Base-by-base conservation (phyloP, 148 eudicot genomes). In the Suaeda aralocaspica region DNA sequence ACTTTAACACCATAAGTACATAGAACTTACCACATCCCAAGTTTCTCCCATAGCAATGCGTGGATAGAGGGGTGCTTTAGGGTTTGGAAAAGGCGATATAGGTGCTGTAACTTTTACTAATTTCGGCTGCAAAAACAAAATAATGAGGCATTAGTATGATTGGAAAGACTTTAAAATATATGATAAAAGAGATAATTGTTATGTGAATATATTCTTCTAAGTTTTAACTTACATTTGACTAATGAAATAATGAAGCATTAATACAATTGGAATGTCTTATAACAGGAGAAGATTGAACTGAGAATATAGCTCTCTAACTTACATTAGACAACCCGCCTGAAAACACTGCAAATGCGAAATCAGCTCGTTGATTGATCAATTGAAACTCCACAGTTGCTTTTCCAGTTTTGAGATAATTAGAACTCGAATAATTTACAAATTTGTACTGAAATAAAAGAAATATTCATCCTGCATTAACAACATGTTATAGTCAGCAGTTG, bases 351-450 rank as follows among this genome's bases (percentile, higher is more conserved):
- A 92, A 80, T 11, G 96, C 77, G 72, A 84, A 83, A 67, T 92
- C 88, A 9, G 91, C 80, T 86, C 97, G 80, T 72, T 92, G 97
- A 64, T 92, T 92, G 82, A 92, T 86, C 84, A 92, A 68, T 60
- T 78, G 95, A 78, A 92, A 85, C 88, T 79, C 87, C 83, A 92
- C 53, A n/a, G 78, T 45, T 58, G 91, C 97, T 57, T 70, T 85
- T 46, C 97, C 97, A 9, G 82, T 84, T 10, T 72, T 36, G 48
- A 44, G 75, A 77, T 86, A 92, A 64, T 83, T 70, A 34, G 85
- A 83, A 72, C 74, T 92, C 58, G 77, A 75, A 72, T 74, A 87
- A 57, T 87, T 92, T 79, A 96, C 92, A 81, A 74, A 86, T 73
- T 92, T 96, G 72, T 62, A 92, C 97, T 92, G 89, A 9, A 25